Evolutionary conservation across 257 asterid genomes (phyloP).

Genomic region (Jasminum sambac): DNA sequence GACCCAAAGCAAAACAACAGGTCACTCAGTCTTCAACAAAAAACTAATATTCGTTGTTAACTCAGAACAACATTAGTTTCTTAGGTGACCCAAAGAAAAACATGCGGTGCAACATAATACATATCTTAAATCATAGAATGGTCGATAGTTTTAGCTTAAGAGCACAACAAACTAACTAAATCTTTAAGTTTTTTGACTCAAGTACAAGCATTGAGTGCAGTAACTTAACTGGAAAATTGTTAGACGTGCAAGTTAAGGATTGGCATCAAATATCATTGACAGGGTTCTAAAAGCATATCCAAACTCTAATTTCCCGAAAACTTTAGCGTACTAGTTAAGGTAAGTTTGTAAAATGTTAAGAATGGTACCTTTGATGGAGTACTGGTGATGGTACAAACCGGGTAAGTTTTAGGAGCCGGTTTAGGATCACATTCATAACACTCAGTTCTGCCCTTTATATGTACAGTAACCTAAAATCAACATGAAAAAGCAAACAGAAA

Average conservation of each 20-base stretch:
- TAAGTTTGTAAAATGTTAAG: conserved; percentile 9
- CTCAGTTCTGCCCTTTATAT: conserved; percentile 86
- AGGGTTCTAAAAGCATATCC: conserved; percentile 7
- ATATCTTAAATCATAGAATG: conserved; percentile 12
- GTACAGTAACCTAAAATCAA: conserved; percentile 78
- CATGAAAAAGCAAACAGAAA: conserved; percentile 22
- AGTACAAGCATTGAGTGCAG: conserved; percentile 11
- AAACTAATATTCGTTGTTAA: conserved; percentile 5
- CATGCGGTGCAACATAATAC: conserved; percentile 1
- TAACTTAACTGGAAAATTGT: neutral
- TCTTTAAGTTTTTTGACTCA: neutral
- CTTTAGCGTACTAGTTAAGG: neutral
- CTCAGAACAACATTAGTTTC: conserved; percentile 6
- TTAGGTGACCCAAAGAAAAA: conserved; percentile 7
- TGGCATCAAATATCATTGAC: neutral
- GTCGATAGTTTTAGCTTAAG: neutral
- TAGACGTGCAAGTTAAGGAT: conserved; percentile 9
- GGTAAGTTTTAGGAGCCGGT: conserved; percentile 98
- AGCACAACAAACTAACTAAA: neutral
- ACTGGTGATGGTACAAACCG: conserved; percentile 96
- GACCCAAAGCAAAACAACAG: conserved; percentile 9
- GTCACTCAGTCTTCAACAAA: conserved; percentile 2
- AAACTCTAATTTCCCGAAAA: neutral
- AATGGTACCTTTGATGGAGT: conserved; percentile 89
- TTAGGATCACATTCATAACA: conserved; percentile 98